Evolutionary conservation across 768 basidiomycete genomes (phyloP).

Genomic region (Trichaptum fuscoviolaceum): DNA sequence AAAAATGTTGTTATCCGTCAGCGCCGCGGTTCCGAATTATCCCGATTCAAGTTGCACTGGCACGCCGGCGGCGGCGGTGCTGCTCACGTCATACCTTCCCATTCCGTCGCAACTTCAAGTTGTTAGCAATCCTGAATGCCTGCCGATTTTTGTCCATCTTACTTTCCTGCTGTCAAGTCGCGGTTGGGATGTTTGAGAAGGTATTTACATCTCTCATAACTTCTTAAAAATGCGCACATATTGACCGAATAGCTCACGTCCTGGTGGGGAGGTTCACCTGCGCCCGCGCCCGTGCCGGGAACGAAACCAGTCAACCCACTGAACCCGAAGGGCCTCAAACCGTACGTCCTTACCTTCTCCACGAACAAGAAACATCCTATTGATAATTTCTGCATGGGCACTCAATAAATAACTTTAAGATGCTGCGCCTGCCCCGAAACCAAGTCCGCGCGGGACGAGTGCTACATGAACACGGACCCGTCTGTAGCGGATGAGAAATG

Average conservation of each 20-base stretch:
- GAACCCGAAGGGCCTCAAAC: conserved; percentile 92
- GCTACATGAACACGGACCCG: conserved; percentile 74
- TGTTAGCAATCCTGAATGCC: too few species aligned
- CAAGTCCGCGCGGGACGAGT: conserved; percentile 88
- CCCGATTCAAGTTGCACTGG: too few species aligned
- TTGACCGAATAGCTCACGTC: conserved; percentile 37
- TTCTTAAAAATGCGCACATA: not conserved
- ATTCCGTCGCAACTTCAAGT: too few species aligned
- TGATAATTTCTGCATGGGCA: too few species aligned
- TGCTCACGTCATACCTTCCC: too few species aligned
- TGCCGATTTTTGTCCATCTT: not conserved
- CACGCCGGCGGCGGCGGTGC: too few species aligned
- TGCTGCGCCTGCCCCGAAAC: conserved; percentile 97
- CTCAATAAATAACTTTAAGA: too few species aligned
- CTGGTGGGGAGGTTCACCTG: conserved; percentile 46
- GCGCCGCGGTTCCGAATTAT: too few species aligned
- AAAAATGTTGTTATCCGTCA: too few species aligned
- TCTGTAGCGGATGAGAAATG: conserved; percentile 73
- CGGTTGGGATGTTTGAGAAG: not conserved
- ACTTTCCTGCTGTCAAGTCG: not conserved
- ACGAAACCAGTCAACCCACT: conserved; percentile 55
- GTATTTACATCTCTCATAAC: not conserved
- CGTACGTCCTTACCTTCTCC: conserved; percentile 49
- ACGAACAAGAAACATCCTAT: not conserved
- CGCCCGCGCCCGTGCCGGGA: conserved; percentile 21